These are phyloP conservation scores for Pseudocercospora cruenta DNA, from an alignment of 2,329 filamentous ascomycete genomes.

Conservation along the genomic window DNA sequence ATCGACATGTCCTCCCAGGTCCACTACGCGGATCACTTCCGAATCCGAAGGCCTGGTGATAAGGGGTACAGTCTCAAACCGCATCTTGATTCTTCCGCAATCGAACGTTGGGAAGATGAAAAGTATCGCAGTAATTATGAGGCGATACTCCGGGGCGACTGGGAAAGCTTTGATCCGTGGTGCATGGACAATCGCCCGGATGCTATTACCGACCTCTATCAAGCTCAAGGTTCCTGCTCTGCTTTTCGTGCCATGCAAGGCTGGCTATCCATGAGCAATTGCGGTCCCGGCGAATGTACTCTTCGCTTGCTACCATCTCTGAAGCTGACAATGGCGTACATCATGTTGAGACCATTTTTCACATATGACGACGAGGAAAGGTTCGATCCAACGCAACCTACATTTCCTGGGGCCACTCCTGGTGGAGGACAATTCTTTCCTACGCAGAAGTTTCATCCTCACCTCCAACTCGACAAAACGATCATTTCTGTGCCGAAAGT, in stretches of 20 bases:
- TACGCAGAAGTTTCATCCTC: constrained; percentile 7
- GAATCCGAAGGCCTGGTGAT: constrained; percentile 17
- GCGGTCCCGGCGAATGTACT: constrained; percentile 12
- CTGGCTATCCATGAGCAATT: constrained; percentile 14
- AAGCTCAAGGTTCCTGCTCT: constrained; percentile 16
- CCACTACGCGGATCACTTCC: constrained; percentile 16
- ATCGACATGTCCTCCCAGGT: constrained; percentile 17
- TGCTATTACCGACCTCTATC: constrained; percentile 15
- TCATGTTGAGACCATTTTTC: constrained; percentile 19
- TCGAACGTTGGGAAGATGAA: constrained; percentile 19
- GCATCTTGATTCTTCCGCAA: constrained; percentile 16
- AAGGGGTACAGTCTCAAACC: constrained; percentile 16
- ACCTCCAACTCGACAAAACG: constrained; percentile 2
- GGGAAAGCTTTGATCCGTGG: constrained; percentile 19
- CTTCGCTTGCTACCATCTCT: constrained; percentile 8
- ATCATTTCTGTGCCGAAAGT: constrained; percentile 17
- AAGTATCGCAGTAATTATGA: constrained; percentile 18
- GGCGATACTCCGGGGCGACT: constrained; percentile 12
- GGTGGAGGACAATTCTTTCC: constrained; percentile 14
- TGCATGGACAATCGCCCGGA: constrained; percentile 13
- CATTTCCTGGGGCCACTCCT: constrained; percentile 12
- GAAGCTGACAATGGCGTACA: constrained; percentile 14
- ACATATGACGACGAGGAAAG: constrained; percentile 6
- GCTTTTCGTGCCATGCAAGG: constrained; percentile 15
- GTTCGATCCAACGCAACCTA: neutral